These are phyloP conservation scores for Erythrobasidium hasegawianum DNA, from an alignment of 1,284 basidiomycete species.

Conservation along the genomic window DNA sequence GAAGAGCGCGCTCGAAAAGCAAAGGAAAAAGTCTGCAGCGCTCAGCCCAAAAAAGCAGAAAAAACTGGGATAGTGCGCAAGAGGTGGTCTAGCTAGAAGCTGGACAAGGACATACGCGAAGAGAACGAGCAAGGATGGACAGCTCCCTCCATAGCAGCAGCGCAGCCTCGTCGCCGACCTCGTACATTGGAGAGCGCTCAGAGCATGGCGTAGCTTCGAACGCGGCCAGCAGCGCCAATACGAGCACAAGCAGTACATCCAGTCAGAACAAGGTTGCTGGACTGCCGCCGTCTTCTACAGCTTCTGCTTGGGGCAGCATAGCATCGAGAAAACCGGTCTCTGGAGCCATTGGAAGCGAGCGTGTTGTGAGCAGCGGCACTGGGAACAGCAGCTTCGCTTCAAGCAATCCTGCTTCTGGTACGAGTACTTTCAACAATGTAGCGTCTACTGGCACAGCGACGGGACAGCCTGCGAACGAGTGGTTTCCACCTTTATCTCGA, in stretches of 20 bases:
- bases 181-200: neutral
- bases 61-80: too few relatives aligned
- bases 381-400: too few relatives aligned
- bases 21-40: neutral
- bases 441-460: too few relatives aligned
- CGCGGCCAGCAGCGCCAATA: neutral
- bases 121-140: conserved; percentile 5
- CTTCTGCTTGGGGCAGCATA: neutral
- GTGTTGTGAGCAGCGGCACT: neutral
- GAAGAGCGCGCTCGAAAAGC: neutral
- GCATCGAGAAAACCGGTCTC: neutral
- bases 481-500: too few relatives aligned
- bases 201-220: neutral
- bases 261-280: too few relatives aligned
- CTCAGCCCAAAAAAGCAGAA: neutral
- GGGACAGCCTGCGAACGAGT: too few relatives aligned
- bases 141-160: neutral
- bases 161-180: neutral
- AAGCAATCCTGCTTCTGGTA: too few relatives aligned
- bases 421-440: neutral
- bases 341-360: conserved; percentile 11
- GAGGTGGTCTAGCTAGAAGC: too few relatives aligned
- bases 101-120: too few relatives aligned
- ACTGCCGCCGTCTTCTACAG: neutral
- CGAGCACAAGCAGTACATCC: too few relatives aligned